A percentile compares a stretch with the other conserved stretches of the same genome.
These are phyloP conservation scores for Talaromyces trachyspermus DNA, from an alignment of 495 filamentous ascomycete genomes.

Conservation along the genomic window DNA sequence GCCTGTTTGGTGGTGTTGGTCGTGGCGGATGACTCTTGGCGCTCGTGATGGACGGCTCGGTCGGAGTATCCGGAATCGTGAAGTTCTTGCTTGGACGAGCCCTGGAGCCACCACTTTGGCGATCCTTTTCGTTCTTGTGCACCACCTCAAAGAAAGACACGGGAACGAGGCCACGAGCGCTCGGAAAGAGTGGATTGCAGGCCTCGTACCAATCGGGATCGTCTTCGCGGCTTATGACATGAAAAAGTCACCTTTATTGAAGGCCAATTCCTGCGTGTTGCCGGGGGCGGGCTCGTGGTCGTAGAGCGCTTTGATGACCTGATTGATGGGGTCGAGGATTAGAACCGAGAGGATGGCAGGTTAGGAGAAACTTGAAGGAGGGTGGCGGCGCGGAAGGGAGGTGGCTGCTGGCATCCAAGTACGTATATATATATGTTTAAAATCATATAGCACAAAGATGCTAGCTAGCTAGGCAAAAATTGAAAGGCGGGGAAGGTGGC, in stretches of 20 bases:
- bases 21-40: constrained; percentile 30
- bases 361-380: too few relatives aligned
- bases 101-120: constrained; percentile 58
- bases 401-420: too few relatives aligned
- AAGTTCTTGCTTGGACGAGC: constrained; percentile 50
- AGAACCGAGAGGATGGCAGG: too few relatives aligned
- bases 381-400: too few relatives aligned
- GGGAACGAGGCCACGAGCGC: constrained; percentile 84
- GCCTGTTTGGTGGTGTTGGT: constrained; percentile 16
- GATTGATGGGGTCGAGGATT: constrained; percentile 1
- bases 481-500: constrained; percentile 9
- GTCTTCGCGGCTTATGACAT: constrained; percentile 94
- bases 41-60: constrained; percentile 28
- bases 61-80: constrained; percentile 83
- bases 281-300: constrained; percentile 72
- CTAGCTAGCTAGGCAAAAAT: too few relatives aligned
- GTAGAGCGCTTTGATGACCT: constrained; percentile 97
- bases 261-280: constrained; percentile 69
- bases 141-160: constrained; percentile 88
- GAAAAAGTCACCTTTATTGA: constrained; percentile 96
- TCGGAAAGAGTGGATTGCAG: constrained; percentile 87
- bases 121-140: constrained; percentile 83
- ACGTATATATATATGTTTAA: too few relatives aligned
- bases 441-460: too few relatives aligned
- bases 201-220: constrained; percentile 97